Evolutionary conservation across 495 filamentous ascomycete species (phyloP), one percentile per base, ranked within the genome.

Genomic region (Penicillium argentinense): DNA sequence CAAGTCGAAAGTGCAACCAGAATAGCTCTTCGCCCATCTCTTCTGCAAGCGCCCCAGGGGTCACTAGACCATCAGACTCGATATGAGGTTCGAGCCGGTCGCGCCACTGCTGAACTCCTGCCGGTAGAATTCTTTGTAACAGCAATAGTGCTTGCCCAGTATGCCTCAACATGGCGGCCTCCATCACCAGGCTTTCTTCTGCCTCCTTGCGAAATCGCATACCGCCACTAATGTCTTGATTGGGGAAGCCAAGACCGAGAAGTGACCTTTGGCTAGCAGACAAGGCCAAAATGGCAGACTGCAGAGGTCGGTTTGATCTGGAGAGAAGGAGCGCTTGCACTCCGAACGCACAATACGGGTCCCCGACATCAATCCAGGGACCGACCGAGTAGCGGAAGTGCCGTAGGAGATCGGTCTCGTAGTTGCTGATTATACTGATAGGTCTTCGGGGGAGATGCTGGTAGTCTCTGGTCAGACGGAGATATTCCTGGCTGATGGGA

Each of bases 351-450:
- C 57, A 55, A 23, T 54, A 51, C 4, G 59, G 53, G 13, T 62
- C 59, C 9, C 59, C 59, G 1, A 47, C 48, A 17, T 62, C 59
- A 14, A 62, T 59, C 59, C 59, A 62, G 9, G 59, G 59, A 19
- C 56, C 49, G 14, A 62, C 37, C 9, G 56, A 50, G 22, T 62
- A 62, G 6, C 59, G 56, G 16, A 62, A 62, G 33, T 62, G 59
- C 23, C 59, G 52, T 8, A 62, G 24, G 5, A 62, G 13, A 22
- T 59, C 56, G 3, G 59, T 62, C 33, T 62, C 59, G 4, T 44
- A 54, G 8, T 33, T 59, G 13, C 43, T 49, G 16, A 21, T 47
- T 12, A 37, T 28, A 19, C 34, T 24, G 1, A 33, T 32, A 1
- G 25, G 40, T 19, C 39, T 38, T 14, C 29, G 18, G 14, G 47